These are phyloP conservation scores for Eremochloa ophiuroides DNA, from an alignment of 176 grass and related monocot species.

Conservation along the genomic window DNA sequence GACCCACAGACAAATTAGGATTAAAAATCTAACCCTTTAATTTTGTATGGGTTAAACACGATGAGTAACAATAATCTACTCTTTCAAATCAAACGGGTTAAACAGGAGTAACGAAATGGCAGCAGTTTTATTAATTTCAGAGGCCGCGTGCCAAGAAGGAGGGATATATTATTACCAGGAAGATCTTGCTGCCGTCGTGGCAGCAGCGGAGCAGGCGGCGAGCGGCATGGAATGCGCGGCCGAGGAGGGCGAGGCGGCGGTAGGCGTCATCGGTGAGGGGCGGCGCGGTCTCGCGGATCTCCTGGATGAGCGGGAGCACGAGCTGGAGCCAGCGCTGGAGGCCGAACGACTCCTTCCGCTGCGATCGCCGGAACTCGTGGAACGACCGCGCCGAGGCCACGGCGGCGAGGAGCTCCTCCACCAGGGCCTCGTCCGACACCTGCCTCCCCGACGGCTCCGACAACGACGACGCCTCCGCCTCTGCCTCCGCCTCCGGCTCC, in stretches of 20 bases:
- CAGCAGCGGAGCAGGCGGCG: conserved; percentile 55
- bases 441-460: conserved; percentile 5
- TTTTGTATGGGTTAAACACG: too few relatives aligned
- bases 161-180: conserved; percentile 25
- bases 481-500: not conserved
- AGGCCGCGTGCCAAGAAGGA: not conserved
- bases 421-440: conserved; percentile 36
- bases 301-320: conserved; percentile 53
- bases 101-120: not conserved
- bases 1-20: not conserved
- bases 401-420: conserved; percentile 33
- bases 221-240: conserved; percentile 41
- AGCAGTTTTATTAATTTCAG: not conserved
- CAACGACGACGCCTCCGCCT: too few relatives aligned
- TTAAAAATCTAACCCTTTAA: not conserved
- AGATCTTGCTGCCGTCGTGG: conserved; percentile 80
- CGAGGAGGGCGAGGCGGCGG: conserved; percentile 28
- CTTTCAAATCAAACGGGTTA: too few relatives aligned
- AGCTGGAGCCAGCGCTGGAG: conserved; percentile 61
- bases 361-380: conserved; percentile 49
- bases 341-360: conserved; percentile 61
- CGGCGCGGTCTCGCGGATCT: conserved; percentile 35
- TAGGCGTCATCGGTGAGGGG: conserved; percentile 33
- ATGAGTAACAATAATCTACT: too few relatives aligned
- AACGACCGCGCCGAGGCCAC: conserved; percentile 34